Conservation (phyloP, 345 rosid genomes). For the Melastoma malabathricum region DNA sequence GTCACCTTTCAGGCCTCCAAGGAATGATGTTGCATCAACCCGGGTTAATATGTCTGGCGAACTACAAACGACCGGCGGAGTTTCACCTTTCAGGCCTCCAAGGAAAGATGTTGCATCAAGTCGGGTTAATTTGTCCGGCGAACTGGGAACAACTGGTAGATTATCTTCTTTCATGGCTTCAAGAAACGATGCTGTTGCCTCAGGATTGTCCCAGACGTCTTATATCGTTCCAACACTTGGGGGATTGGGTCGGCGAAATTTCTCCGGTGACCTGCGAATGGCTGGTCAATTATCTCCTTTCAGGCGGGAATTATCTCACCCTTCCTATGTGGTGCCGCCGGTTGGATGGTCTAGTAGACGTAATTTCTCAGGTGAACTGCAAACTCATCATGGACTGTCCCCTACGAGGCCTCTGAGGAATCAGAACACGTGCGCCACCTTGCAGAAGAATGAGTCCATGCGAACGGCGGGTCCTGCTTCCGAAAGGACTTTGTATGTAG, state of each 20-base stretch:
- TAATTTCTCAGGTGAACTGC: neutral
- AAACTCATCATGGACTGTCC: neutral
- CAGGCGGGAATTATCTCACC: too few relatives aligned
- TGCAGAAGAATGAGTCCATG: too few relatives aligned
- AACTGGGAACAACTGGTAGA: slow-evolving; percentile 7
- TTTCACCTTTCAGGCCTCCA: slow-evolving; percentile 23
- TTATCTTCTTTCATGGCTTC: slow-evolving; percentile 23
- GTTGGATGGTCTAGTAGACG: too few relatives aligned
- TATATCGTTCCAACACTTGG: too few relatives aligned
- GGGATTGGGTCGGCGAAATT: too few relatives aligned
- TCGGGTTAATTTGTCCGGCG: slow-evolving; percentile 10
- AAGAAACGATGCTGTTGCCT: slow-evolving; percentile 17
- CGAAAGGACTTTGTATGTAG: slow-evolving; percentile 57
- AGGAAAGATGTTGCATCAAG: slow-evolving; percentile 10
- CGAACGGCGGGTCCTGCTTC: slow-evolving; percentile 21
- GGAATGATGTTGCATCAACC: slow-evolving; percentile 8
- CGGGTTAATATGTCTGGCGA: slow-evolving; percentile 11
- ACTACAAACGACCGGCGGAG: slow-evolving; percentile 5
- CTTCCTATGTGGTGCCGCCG: too few relatives aligned
- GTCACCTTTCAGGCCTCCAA: slow-evolving; percentile 24
- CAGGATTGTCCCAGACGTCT: slow-evolving; percentile 16
- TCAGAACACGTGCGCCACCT: too few relatives aligned
- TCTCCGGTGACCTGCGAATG: too few relatives aligned
- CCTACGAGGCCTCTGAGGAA: too few relatives aligned
- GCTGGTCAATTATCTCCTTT: too few relatives aligned